A percentile compares a stretch with the other conserved stretches of the same genome.
Evolutionary conservation across 345 rosid species (phyloP).

Genomic region (Corchorus olitorius): DNA sequence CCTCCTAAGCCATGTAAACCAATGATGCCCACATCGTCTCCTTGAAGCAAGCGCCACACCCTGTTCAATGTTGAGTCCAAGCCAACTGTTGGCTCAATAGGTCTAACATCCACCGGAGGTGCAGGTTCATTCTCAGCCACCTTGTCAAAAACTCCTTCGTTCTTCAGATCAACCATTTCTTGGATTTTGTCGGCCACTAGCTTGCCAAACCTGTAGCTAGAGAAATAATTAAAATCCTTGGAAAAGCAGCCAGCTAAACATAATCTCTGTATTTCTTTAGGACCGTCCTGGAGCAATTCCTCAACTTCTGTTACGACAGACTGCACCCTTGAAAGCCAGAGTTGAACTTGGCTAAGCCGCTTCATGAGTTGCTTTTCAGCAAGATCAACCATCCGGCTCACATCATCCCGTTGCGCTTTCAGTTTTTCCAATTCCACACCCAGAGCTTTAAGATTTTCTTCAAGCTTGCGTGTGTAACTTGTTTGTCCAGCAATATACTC

Average conservation of each 20-base stretch:
- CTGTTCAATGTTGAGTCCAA: background rate
- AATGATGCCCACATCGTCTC: too few relatives aligned
- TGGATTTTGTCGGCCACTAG: constrained; percentile 26
- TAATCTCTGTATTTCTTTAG: constrained; percentile 11
- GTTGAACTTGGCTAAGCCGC: constrained; percentile 30
- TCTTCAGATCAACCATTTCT: constrained; percentile 33
- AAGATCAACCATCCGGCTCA: background rate
- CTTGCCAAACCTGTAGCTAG: constrained; percentile 28
- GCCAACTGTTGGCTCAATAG: constrained; percentile 1
- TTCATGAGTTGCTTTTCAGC: constrained; percentile 15
- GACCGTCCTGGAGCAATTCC: constrained; percentile 20
- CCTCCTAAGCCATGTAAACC: too few relatives aligned
- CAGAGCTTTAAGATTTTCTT: background rate
- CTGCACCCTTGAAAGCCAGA: constrained; percentile 39
- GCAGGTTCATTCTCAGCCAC: constrained; percentile 5
- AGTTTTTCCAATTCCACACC: background rate
- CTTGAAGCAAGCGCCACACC: background rate
- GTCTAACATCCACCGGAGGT: constrained; percentile 3
- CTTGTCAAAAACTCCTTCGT: constrained; percentile 31
- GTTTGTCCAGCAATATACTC: background rate
- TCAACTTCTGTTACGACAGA: constrained; percentile 27
- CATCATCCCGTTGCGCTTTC: background rate
- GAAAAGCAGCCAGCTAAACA: constrained; percentile 9
- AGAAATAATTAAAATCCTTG: background rate
- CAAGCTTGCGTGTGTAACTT: background rate